Conservation (phyloP, 192 early-diverging fungal genomes). For the Thamnidium elegans region DNA sequence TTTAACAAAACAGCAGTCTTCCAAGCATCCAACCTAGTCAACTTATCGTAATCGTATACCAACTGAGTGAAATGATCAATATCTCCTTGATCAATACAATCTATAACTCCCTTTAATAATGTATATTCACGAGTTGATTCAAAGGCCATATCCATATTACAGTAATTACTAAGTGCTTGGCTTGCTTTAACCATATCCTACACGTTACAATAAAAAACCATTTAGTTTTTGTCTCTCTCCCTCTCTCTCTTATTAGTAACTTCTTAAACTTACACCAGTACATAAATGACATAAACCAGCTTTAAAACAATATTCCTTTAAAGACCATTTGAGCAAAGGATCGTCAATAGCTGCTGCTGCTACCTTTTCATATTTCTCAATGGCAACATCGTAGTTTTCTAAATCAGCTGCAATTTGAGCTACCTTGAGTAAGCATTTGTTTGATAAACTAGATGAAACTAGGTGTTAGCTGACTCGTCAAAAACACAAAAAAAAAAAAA, state of each 20-base stretch:
- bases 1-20: slow-evolving; percentile 88
- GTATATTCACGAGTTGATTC: slow-evolving; percentile 78
- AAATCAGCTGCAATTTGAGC: slow-evolving; percentile 87
- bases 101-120: slow-evolving; percentile 70
- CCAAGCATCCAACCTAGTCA: slow-evolving; percentile 95
- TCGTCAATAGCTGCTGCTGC: slow-evolving; percentile 84
- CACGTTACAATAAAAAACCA: not conserved
- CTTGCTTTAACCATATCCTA: slow-evolving; percentile 77
- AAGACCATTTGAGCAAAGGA: slow-evolving; percentile 90
- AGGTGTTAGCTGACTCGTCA: not conserved
- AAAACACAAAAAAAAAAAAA: slow-evolving; percentile 4
- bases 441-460: slow-evolving; percentile 63
- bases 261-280: slow-evolving; percentile 51
- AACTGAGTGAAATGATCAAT: slow-evolving; percentile 79
- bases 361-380: slow-evolving; percentile 87
- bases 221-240: not conserved
- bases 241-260: not conserved
- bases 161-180: slow-evolving; percentile 80
- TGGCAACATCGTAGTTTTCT: slow-evolving; percentile 84
- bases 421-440: slow-evolving; percentile 88
- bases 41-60: slow-evolving; percentile 79
- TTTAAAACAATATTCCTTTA: slow-evolving; percentile 97
- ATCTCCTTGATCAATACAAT: slow-evolving; percentile 75
- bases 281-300: slow-evolving; percentile 89
- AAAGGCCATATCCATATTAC: slow-evolving; percentile 87